Evolutionary conservation across 495 filamentous ascomycete species (phyloP).

Genomic region (Staphylotrichum longicolle): DNA sequence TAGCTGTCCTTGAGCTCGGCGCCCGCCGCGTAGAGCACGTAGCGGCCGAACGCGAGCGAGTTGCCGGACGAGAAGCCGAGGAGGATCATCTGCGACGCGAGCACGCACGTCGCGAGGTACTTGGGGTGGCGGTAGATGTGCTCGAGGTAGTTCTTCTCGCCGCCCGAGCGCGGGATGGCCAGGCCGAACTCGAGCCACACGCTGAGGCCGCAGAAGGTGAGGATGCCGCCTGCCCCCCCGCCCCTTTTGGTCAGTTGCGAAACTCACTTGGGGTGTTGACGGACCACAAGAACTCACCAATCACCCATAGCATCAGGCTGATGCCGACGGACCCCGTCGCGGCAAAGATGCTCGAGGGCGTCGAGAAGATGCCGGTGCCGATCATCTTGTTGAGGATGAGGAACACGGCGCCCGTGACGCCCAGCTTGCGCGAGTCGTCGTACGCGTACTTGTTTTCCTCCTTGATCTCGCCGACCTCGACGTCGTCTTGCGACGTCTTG

Average conservation of each 20-base stretch:
- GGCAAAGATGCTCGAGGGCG: constrained; percentile 48
- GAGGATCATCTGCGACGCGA: constrained; percentile 56
- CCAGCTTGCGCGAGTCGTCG: constrained; percentile 49
- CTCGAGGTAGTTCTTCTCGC: constrained; percentile 64
- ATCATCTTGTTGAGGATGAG: constrained; percentile 58
- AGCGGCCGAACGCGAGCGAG: constrained; percentile 65
- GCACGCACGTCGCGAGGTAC: constrained; percentile 61
- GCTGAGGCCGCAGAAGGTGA: constrained; percentile 19
- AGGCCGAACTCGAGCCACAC: constrained; percentile 49
- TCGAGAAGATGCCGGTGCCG: constrained; percentile 56
- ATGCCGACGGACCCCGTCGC: constrained; percentile 48
- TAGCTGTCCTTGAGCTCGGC: constrained; percentile 53
- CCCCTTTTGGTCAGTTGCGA: constrained; percentile 39
- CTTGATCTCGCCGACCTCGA: constrained; percentile 29
- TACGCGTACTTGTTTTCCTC: constrained; percentile 46
- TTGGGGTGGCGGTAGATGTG: constrained; percentile 58
- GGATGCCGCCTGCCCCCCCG: constrained; percentile 1
- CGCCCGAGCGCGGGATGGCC: constrained; percentile 51
- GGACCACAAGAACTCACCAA: constrained; percentile 22
- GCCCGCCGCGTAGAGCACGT: constrained; percentile 61
- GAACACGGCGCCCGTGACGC: constrained; percentile 52
- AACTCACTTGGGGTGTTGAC: constrained; percentile 44
- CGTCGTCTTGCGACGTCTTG: background rate
- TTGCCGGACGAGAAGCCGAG: constrained; percentile 57
- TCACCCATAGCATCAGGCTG: constrained; percentile 40